Percentiles rank a stretch among this genome's conserved stretches.
phyloP scores from a whole-genome alignment of 768 basidiomycete genomes.

The Leucogyrophana mollusca region DNA sequence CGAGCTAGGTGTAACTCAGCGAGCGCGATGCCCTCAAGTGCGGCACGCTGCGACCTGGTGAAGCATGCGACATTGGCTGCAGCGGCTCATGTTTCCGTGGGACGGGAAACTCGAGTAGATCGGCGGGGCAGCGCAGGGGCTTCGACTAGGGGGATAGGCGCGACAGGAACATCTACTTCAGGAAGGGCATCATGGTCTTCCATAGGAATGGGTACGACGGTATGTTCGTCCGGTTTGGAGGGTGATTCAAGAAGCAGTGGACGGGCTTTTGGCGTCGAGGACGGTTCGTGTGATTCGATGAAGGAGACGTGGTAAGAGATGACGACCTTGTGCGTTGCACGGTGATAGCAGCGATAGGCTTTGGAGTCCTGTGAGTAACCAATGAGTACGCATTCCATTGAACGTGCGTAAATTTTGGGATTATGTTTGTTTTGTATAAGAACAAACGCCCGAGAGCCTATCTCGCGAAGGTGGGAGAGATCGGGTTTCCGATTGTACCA shows the following conservation, averaged over 20 bases:
- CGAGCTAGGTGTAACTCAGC: background rate
- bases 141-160: too few relatives aligned
- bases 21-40: slow-evolving; percentile 2
- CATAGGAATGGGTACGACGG: background rate
- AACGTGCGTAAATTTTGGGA: slow-evolving; percentile 16
- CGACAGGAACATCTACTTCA: background rate
- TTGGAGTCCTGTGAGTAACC: slow-evolving; percentile 22
- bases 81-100: slow-evolving; percentile 10
- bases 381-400: slow-evolving; percentile 19
- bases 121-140: background rate
- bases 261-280: background rate
- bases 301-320: slow-evolving; percentile 17
- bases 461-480: slow-evolving; percentile 20
- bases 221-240: background rate
- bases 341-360: slow-evolving; percentile 21
- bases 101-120: slow-evolving; percentile 7
- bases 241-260: background rate
- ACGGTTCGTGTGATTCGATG: slow-evolving; percentile 15
- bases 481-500: slow-evolving; percentile 15
- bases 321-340: slow-evolving; percentile 3
- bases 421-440: slow-evolving; percentile 14
- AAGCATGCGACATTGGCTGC: slow-evolving; percentile 3
- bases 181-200: background rate
- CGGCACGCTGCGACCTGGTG: background rate
- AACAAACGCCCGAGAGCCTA: slow-evolving; percentile 22